phyloP scores from a whole-genome alignment of 2,329 filamentous ascomycete species.

The Xylaria sp. region DNA sequence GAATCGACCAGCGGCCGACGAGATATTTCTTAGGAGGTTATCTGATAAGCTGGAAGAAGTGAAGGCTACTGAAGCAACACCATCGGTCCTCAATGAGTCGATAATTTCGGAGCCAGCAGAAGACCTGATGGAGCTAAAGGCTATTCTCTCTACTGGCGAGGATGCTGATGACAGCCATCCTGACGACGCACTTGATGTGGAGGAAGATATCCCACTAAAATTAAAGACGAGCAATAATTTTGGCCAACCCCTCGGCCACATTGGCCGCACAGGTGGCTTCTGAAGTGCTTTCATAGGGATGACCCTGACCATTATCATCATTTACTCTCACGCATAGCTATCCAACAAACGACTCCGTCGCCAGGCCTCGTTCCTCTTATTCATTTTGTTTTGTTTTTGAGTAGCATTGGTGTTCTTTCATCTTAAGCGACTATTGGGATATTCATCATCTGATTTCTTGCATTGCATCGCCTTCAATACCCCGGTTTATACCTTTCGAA shows the following conservation, averaged over 20 bases:
- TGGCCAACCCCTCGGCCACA: slow-evolving; percentile 44
- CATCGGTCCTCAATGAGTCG: slow-evolving; percentile 53
- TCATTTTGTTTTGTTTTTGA: background rate
- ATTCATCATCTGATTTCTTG: slow-evolving; percentile 13
- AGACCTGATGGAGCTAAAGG: slow-evolving; percentile 15
- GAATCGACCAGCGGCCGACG: slow-evolving; percentile 66
- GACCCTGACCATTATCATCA: background rate
- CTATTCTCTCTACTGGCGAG: slow-evolving; percentile 9
- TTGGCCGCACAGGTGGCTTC: slow-evolving; percentile 25
- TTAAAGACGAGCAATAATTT: slow-evolving; percentile 45
- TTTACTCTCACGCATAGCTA: background rate
- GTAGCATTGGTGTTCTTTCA: slow-evolving; percentile 2
- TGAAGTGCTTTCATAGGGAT: background rate
- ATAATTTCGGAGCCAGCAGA: slow-evolving; percentile 19
- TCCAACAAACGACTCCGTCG: background rate
- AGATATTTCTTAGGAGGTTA: slow-evolving; percentile 62
- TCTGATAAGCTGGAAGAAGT: slow-evolving; percentile 63
- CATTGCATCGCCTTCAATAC: slow-evolving; percentile 34
- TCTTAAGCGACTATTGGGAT: slow-evolving; percentile 9
- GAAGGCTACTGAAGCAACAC: slow-evolving; percentile 58
- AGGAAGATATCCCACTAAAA: slow-evolving; percentile 42
- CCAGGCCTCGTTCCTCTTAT: slow-evolving; percentile 16
- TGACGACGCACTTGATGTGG: slow-evolving; percentile 33
- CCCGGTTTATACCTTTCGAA: slow-evolving; percentile 15
- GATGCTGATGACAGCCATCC: slow-evolving; percentile 32